A percentile compares a stretch with the other conserved stretches of the same genome.
Conservation (phyloP, 169 alveolate species). For the Eimeria maxima region DNA sequence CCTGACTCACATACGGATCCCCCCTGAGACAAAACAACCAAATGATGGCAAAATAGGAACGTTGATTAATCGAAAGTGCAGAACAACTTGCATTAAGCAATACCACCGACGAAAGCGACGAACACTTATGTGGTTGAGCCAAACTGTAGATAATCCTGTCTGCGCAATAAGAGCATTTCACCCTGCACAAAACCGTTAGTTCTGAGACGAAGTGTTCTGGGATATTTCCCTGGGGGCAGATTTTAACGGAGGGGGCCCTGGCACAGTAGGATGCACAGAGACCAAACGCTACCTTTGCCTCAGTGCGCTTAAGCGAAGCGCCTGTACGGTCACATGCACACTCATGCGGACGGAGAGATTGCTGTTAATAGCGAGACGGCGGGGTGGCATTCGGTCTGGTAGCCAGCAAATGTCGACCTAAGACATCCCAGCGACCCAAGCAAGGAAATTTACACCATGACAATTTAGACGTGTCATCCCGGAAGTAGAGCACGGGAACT, state of each 20-base stretch:
- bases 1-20: slow-evolving; percentile 47
- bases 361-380: slow-evolving; percentile 73
- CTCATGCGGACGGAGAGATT: slow-evolving; percentile 53
- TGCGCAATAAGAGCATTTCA: neutral
- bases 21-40: slow-evolving; percentile 12
- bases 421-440: neutral
- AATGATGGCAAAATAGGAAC: neutral
- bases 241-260: neutral
- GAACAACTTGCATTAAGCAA: neutral
- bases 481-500: neutral
- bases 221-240: neutral
- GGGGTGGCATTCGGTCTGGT: slow-evolving; percentile 67
- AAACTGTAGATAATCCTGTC: neutral
- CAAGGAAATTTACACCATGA: neutral
- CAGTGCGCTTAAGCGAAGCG: slow-evolving; percentile 70
- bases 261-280: neutral
- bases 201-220: neutral
- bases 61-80: neutral
- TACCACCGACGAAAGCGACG: neutral
- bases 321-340: slow-evolving; percentile 53
- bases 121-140: too few species aligned
- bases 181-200: neutral
- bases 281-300: slow-evolving; percentile 40
- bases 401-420: slow-evolving; percentile 67
- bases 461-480: neutral